Percentiles rank a stretch among this genome's conserved stretches.
Conservation (phyloP, 257 asterid genomes). For the Nicotiana knightiana region DNA sequence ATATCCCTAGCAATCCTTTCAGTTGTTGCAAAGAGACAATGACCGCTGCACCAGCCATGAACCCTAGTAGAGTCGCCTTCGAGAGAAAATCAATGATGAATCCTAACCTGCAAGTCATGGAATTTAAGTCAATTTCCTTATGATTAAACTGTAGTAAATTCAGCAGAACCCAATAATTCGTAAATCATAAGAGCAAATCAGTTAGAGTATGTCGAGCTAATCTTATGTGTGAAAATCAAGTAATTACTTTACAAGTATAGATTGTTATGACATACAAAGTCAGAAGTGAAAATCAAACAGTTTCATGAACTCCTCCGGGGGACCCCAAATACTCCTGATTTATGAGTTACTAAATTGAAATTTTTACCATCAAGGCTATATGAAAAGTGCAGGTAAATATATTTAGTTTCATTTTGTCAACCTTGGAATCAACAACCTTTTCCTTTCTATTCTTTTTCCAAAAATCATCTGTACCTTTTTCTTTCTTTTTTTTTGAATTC, state of each 20-base stretch:
- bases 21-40: constrained; percentile 87
- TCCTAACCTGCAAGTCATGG: constrained; percentile 57
- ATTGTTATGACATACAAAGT: background rate
- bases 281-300: background rate
- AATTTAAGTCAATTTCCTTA: constrained; percentile 17
- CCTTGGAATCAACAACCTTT: background rate
- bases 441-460: background rate
- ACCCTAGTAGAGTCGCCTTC: constrained; percentile 84
- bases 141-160: too few species aligned
- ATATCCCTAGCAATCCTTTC: constrained; percentile 80
- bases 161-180: too few species aligned
- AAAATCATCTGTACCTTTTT: background rate
- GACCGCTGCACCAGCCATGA: constrained; percentile 92
- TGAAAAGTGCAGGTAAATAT: background rate
- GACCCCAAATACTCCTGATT: background rate
- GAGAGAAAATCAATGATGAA: constrained; percentile 85
- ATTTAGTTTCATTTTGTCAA: background rate
- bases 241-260: background rate
- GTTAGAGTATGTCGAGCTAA: background rate
- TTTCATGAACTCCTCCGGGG: background rate
- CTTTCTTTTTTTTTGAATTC: background rate
- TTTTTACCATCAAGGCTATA: too few species aligned
- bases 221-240: background rate
- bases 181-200: background rate
- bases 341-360: background rate